Percentiles rank a stretch among this genome's conserved stretches.
Evolutionary conservation across 371 early-diverging fungal species (phyloP).

Genomic region (Apophysomyces ossiformis): DNA sequence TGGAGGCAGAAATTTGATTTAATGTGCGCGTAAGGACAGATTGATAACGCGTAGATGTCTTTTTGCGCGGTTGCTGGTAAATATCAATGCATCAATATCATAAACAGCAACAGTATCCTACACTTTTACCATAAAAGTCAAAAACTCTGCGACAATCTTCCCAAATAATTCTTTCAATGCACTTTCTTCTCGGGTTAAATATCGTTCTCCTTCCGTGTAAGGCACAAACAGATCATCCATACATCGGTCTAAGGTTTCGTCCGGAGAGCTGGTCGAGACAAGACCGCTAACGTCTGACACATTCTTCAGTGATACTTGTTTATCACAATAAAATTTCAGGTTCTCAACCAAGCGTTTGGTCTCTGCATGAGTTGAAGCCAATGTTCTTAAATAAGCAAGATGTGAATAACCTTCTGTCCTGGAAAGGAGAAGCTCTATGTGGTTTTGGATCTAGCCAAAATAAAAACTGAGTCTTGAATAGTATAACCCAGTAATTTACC

Average conservation of each 20-base stretch:
- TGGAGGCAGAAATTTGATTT: conserved; percentile 69
- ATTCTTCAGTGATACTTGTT: conserved; percentile 52
- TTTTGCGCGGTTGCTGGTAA: conserved; percentile 59
- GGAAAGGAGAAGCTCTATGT: conserved; percentile 77
- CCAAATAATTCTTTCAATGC: conserved; percentile 69
- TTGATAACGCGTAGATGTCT: conserved; percentile 62
- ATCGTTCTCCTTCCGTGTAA: conserved; percentile 88
- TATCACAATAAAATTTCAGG: conserved; percentile 64
- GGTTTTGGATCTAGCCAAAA: conserved; percentile 76
- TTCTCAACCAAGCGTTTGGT: conserved; percentile 77
- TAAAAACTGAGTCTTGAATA: background rate
- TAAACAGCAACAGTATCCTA: background rate
- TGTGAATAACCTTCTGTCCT: conserved; percentile 73
- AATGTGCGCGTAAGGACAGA: conserved; percentile 73
- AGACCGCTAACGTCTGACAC: conserved; percentile 34
- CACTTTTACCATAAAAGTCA: conserved; percentile 45
- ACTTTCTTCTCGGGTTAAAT: conserved; percentile 77
- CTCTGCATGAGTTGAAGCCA: conserved; percentile 78
- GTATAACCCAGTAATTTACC: conserved; percentile 48
- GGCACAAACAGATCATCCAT: conserved; percentile 95
- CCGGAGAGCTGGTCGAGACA: conserved; percentile 51
- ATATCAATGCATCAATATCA: too few relatives aligned
- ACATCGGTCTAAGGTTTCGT: conserved; percentile 82
- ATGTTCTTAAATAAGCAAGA: conserved; percentile 78
- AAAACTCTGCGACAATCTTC: conserved; percentile 50